Evolutionary conservation across 768 basidiomycete genomes (phyloP).

Genomic region (Trametes punicea): DNA sequence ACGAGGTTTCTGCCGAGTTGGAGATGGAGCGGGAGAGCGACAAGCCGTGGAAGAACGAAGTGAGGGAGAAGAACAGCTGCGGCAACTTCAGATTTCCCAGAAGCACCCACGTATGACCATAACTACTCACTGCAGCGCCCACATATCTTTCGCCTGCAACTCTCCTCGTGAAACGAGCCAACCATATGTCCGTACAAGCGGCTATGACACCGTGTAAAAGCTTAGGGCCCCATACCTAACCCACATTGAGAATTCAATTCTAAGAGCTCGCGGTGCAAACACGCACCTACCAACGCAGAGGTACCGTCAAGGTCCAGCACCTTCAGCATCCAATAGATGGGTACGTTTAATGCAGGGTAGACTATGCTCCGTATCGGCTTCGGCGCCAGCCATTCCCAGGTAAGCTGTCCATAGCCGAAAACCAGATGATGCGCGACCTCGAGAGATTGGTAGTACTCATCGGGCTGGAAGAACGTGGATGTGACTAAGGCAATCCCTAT

Average conservation of each 20-base stretch:
- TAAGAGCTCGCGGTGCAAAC: too few relatives aligned
- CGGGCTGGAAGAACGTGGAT: slow-evolving; percentile 90
- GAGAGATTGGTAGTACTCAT: slow-evolving; percentile 93
- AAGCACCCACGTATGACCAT: not conserved
- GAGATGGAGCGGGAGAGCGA: slow-evolving; percentile 85
- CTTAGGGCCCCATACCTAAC: slow-evolving; percentile 73
- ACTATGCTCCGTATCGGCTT: slow-evolving; percentile 74
- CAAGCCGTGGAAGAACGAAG: slow-evolving; percentile 84
- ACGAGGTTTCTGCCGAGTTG: slow-evolving; percentile 87
- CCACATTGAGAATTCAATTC: not conserved
- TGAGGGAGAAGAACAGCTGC: slow-evolving; percentile 76
- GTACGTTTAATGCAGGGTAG: slow-evolving; percentile 80
- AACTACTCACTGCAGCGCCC: slow-evolving; percentile 57
- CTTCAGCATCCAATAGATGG: slow-evolving; percentile 71
- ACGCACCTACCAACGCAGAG: slow-evolving; percentile 57
- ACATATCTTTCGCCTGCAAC: slow-evolving; percentile 58
- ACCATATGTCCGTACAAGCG: slow-evolving; percentile 74
- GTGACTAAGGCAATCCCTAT: slow-evolving; percentile 65
- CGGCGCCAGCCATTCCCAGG: slow-evolving; percentile 90
- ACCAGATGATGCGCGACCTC: slow-evolving; percentile 88
- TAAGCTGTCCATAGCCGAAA: slow-evolving; percentile 88
- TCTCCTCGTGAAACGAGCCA: slow-evolving; percentile 56
- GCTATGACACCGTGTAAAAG: slow-evolving; percentile 74
- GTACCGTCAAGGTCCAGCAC: slow-evolving; percentile 50
- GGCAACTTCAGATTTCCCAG: not conserved